phyloP scores from a whole-genome alignment of 2,329 filamentous ascomycete genomes.

The Berkeleyomyces rouxiae region DNA sequence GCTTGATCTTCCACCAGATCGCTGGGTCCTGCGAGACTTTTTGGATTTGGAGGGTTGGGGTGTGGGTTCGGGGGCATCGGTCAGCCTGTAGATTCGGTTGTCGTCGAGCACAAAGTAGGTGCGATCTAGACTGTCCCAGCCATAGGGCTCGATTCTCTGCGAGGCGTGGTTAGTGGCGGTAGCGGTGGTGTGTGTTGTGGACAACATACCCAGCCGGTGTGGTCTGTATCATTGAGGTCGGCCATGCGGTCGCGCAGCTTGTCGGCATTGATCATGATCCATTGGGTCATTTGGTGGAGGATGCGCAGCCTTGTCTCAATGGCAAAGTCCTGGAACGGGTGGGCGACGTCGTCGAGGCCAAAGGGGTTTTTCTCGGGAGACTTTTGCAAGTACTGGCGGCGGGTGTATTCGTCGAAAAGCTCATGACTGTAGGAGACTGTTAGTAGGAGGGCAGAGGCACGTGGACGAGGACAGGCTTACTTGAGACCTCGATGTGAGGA shows the following conservation, averaged over 20 bases:
- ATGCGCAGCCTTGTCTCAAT: conserved; percentile 65
- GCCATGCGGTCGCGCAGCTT: conserved; percentile 74
- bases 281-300: conserved; percentile 75
- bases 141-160: conserved; percentile 62
- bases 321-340: conserved; percentile 66
- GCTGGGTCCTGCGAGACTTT: conserved; percentile 32
- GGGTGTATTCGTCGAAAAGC: conserved; percentile 83
- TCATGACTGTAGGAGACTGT: conserved; percentile 42
- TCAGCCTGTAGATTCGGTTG: conserved; percentile 76
- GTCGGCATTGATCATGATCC: conserved; percentile 77
- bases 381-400: conserved; percentile 75
- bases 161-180: background rate
- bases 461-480: conserved; percentile 35
- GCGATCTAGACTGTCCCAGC: conserved; percentile 77
- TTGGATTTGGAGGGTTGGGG: conserved; percentile 49
- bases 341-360: conserved; percentile 55
- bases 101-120: conserved; percentile 87
- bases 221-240: conserved; percentile 64
- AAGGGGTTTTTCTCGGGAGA: conserved; percentile 70
- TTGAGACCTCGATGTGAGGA: conserved; percentile 86
- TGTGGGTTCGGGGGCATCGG: conserved; percentile 52
- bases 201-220: conserved; percentile 61
- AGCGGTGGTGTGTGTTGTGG: background rate
- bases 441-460: conserved; percentile 11
- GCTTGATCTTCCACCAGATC: conserved; percentile 43